Base-by-base conservation (phyloP, 371 early-diverging fungal species). In the Choanephora cucurbitarum region DNA sequence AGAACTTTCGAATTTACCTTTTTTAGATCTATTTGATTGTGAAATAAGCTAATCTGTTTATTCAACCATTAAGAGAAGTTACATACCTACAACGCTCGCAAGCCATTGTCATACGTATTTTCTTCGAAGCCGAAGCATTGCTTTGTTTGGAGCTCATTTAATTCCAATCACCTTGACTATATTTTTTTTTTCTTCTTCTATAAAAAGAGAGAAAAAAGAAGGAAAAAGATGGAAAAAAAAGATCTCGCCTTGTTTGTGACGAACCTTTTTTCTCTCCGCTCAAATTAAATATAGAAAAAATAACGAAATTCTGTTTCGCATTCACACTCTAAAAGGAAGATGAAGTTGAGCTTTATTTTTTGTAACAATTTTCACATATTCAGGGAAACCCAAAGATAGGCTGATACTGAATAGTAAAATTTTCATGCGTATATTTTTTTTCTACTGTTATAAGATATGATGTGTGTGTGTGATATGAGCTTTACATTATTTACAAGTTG, bases 51-150 rank as follows among this genome's bases (percentile, higher is more conserved):
- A 23, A 43, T 17, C 19, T 46, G 17, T 39, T 50, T 37, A 33
- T 47, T 39, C 24, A 15, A 22, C 37, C 28, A 41, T 1, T 3
- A 33, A 43, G 14, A 18, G 6, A 24, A 48, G 5, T 24, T 44
- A 14, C 49, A 57, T 71, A 72, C 79, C 79, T 67, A 69, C 79
- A 79, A 23, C 79, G 64, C 41, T 79, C 79, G 61, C 79, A 79
- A n/a, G 79, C 79, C 59, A 79, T 64, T 15, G 79, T 79, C 79
- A 79, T 79, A 54, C 79, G 44, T 44, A 79, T 64, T 18, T 73
- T 68, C 60, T 78, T 78, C 5, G 79, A 74, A 41, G 72, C 58
- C 21, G 54, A 43, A 24, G 46, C 31, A 19, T 49, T 48, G 22
- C 13, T 24, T 51, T 50, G 55, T 41, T 61, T 51, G n/a, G 53